Evolutionary conservation across 1,139 yeast species (phyloP), one percentile per base, ranked within the genome.

Genomic region (Pneumocystis wakefieldiae): DNA sequence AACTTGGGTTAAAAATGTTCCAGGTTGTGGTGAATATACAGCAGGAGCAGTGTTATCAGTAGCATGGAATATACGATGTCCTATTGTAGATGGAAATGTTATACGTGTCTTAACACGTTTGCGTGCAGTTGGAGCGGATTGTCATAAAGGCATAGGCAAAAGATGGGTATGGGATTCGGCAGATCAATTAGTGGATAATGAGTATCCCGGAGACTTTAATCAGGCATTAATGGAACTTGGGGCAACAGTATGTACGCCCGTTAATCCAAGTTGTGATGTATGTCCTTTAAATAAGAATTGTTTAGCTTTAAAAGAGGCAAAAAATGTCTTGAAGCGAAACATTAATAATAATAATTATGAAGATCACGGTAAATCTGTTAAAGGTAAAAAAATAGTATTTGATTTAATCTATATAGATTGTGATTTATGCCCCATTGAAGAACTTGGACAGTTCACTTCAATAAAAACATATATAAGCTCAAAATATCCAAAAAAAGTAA

Each of bases 171-270:
- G 66, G 66, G 59, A 61, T 39, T 19, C 61, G 24, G 63, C 66
- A 3, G 62, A 58, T 19, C 48, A 57, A 37, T 48, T 64, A 8
- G 66, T 64, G 3, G 62, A 61, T 19, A 61, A 59, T 15, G 29
- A 37, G 14, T 32, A 57, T 14, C 66, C 66, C 1, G 65, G 66
- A 17, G 48, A 59, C 12, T 60, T 61, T 17, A 64, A 64, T 38
- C 66, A 64, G 57, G 63, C 64, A 19, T 38, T 64, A n/a, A 64
- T 64, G 66, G 66, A 64, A 29, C 41, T 64, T 10, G 66, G 66
- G 1, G 65, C 66, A 7, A 60, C 63, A 35, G 57, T 63, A 17
- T 64, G 66, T 41, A 61, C 62, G 8, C 65, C 66, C 10, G 60
- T 57, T 12, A 59, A 57, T 17, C 65, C 65, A 17, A 29, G 28